Evolutionary conservation across 208 protist species (phyloP), one percentile per base, ranked within the genome.

Genomic region (Naegleria gruberi): DNA sequence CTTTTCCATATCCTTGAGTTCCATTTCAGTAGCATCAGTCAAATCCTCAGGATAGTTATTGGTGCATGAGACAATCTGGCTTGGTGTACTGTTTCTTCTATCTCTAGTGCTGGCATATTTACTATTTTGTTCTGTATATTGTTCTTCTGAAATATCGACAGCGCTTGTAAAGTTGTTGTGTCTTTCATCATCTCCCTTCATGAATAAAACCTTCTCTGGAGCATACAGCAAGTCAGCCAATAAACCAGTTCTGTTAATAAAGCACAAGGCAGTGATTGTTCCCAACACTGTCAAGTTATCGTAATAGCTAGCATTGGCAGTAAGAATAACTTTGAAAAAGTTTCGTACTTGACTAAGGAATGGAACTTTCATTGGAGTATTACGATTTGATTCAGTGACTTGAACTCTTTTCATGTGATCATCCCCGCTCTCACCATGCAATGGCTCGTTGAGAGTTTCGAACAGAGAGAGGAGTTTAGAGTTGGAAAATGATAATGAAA

Each of bases 141-240:
- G 41, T 37, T 86, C 42, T 86, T 86, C 30, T 26, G 15, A 86
- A 47, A 34, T 46, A 44, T 86, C 82, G 12, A 86, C 41, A 0
- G 19, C 51, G 30, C 51, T 65, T 10, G 30, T 23, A 30, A 23
- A 10, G 30, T 23, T 23, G 19, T 30, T 65, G 51, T 65, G 51
- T 65, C 51, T 65, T 23, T 23, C 34, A 34, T 86, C 26, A 4
- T 41, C n/a, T 55, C n/a, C 42, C 19, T 46, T 87, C n/a, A 87
- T 87, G 15, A 87, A 55, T 34, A 87, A 55, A 37, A 87, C 26
- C 30, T 55, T 87, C 55, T 88, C 45, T 42, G 45, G 45, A 30
- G 43, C 45, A 30, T 88, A 65, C 12, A 55, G 26, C n/a, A 88
- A 55, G 65, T 88, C 84, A n/a, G 84, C 43, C 42, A 88, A 42